A percentile compares a stretch with the other conserved stretches of the same genome.
These are phyloP conservation scores for Dactylis glomerata DNA, from an alignment of 176 grass and related monocot species.

Conservation along the genomic window DNA sequence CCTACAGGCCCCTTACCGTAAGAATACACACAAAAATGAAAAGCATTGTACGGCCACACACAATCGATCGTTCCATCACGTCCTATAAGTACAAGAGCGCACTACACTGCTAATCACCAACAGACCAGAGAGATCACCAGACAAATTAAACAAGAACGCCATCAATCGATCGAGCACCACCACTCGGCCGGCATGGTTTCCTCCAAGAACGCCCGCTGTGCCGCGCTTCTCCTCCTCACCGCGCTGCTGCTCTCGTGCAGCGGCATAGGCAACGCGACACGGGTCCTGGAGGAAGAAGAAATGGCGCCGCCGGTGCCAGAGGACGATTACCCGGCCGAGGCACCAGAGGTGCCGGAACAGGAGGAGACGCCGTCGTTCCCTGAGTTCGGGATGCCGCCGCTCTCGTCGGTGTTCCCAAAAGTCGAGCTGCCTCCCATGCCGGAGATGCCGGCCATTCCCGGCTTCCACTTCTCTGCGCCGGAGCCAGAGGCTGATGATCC, in stretches of 20 bases:
- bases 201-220: conserved; percentile 16
- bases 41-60: background rate
- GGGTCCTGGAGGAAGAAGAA: conserved; percentile 18
- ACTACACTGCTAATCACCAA: background rate
- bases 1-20: background rate
- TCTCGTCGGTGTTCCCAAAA: background rate
- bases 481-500: background rate
- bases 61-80: background rate
- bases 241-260: conserved; percentile 27
- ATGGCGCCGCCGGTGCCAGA: background rate
- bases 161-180: background rate
- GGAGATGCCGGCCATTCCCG: background rate
- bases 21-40: background rate
- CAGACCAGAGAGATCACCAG: background rate
- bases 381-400: background rate
- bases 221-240: conserved; percentile 4
- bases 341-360: background rate
- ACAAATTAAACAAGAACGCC: background rate
- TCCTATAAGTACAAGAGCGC: background rate
- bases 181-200: background rate
- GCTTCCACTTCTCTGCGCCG: background rate
- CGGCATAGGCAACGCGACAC: conserved; percentile 19
- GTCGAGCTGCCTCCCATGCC: conserved; percentile 9
- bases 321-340: conserved; percentile 14
- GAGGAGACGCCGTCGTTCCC: background rate